These are phyloP conservation scores for Leccinum uliginosum DNA, from an alignment of 768 basidiomycete genomes.

Conservation along the genomic window DNA sequence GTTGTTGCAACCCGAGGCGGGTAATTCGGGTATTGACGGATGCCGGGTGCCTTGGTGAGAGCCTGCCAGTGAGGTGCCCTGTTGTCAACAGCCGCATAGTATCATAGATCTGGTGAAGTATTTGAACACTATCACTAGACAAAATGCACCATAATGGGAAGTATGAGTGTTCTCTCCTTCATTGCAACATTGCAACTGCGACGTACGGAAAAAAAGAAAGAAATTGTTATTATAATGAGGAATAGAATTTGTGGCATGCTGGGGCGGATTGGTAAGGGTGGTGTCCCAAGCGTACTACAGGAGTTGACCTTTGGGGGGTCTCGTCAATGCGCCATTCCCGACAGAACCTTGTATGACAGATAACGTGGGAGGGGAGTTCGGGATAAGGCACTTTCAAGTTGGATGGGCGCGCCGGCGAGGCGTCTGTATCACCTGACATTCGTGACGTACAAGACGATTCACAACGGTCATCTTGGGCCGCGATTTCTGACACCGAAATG, in stretches of 20 bases:
- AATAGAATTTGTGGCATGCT: neutral
- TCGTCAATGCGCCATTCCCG: neutral
- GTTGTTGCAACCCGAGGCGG: neutral
- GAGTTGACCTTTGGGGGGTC: neutral
- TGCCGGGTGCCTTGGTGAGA: neutral
- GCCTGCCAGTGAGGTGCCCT: too few relatives aligned
- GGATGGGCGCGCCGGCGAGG: too few relatives aligned
- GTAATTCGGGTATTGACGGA: too few relatives aligned
- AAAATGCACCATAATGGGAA: neutral
- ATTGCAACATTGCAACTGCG: neutral
- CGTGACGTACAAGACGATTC: neutral
- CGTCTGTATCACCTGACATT: too few relatives aligned
- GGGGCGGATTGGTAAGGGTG: neutral
- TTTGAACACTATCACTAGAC: neutral
- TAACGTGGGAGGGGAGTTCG: neutral
- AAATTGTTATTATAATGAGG: too few relatives aligned
- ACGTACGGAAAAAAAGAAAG: neutral
- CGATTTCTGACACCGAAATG: neutral
- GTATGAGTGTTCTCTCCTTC: neutral
- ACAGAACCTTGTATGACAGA: neutral
- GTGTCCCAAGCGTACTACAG: neutral
- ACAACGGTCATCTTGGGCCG: constrained; percentile 1
- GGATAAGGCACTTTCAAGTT: neutral
- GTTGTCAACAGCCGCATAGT: neutral
- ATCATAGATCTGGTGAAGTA: neutral